Evolutionary conservation across 495 filamentous ascomycete genomes (phyloP).

Genomic region (Pseudevernia furfuracea): DNA sequence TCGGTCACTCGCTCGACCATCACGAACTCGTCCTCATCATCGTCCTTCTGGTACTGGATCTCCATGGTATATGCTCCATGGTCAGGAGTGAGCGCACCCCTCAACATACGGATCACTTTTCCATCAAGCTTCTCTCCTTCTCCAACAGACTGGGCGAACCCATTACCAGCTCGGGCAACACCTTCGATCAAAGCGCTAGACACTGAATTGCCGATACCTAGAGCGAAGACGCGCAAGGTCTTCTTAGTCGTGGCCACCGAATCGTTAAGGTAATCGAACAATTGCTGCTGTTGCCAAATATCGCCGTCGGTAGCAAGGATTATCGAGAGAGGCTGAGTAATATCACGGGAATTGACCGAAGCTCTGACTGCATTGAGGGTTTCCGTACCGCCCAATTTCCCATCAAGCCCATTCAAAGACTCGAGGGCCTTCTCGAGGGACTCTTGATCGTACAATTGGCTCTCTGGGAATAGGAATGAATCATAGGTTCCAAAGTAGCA

Average conservation of each 20-base stretch:
- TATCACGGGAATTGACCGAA: slow-evolving; percentile 43
- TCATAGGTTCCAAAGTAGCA: slow-evolving; percentile 55
- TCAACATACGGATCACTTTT: slow-evolving; percentile 65
- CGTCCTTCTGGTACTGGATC: slow-evolving; percentile 44
- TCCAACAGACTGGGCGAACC: slow-evolving; percentile 55
- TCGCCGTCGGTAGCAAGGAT: slow-evolving; percentile 68
- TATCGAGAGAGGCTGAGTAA: slow-evolving; percentile 51
- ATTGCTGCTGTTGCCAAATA: slow-evolving; percentile 48
- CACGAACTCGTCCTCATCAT: slow-evolving; percentile 46
- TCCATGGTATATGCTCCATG: slow-evolving; percentile 52
- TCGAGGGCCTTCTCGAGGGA: slow-evolving; percentile 44
- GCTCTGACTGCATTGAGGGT: slow-evolving; percentile 49
- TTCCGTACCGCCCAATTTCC: slow-evolving; percentile 62
- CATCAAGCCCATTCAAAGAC: slow-evolving; percentile 42
- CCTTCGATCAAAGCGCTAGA: slow-evolving; percentile 62
- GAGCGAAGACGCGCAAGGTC: slow-evolving; percentile 53
- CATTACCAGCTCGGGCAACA: slow-evolving; percentile 56
- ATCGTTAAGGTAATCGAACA: slow-evolving; percentile 51
- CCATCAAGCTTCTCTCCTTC: slow-evolving; percentile 50
- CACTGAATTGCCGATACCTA: slow-evolving; percentile 56
- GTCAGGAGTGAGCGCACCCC: slow-evolving; percentile 56
- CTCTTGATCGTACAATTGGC: slow-evolving; percentile 44
- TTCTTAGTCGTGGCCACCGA: slow-evolving; percentile 40
- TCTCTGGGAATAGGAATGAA: slow-evolving; percentile 53
- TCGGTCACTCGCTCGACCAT: slow-evolving; percentile 48